Conservation (phyloP, 2,329 filamentous ascomycete species). For the Penicillium sp. region DNA sequence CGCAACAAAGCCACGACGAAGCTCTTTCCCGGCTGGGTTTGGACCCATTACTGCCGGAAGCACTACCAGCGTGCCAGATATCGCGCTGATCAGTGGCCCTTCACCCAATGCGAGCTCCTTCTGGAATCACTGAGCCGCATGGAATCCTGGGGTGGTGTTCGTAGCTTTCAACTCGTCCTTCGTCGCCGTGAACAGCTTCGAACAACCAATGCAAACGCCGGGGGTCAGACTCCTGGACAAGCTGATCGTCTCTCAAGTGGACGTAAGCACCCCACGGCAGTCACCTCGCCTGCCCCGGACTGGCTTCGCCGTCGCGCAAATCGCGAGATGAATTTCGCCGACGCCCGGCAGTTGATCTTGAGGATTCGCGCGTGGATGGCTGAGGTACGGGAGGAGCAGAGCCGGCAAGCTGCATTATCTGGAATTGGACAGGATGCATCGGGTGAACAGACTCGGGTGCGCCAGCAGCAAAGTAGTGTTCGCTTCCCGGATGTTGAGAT, state of each 20-base stretch:
- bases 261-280: conserved; percentile 27
- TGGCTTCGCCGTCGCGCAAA: conserved; percentile 31
- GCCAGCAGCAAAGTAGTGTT: conserved; percentile 5
- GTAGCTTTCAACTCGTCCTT: conserved; percentile 56
- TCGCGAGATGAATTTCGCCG: conserved; percentile 26
- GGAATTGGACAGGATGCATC: not conserved
- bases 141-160: conserved; percentile 60
- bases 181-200: conserved; percentile 27
- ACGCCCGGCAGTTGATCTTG: conserved; percentile 29
- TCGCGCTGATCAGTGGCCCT: conserved; percentile 58
- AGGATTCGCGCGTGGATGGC: conserved; percentile 24
- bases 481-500: conserved; percentile 43
- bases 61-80: conserved; percentile 77
- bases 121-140: conserved; percentile 62
- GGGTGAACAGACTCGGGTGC: not conserved
- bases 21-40: conserved; percentile 65
- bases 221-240: not conserved
- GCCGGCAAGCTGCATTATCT: not conserved
- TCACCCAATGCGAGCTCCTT: conserved; percentile 63
- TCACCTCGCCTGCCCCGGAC: conserved; percentile 31
- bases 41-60: conserved; percentile 76
- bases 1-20: conserved; percentile 77
- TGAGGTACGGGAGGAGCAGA: conserved; percentile 4
- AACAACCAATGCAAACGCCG: conserved; percentile 59
- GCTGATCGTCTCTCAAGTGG: not conserved